Evolutionary conservation across 2,329 filamentous ascomycete genomes (phyloP), one percentile per base, ranked within the genome.

Genomic region (Cytospora piceicola): DNA sequence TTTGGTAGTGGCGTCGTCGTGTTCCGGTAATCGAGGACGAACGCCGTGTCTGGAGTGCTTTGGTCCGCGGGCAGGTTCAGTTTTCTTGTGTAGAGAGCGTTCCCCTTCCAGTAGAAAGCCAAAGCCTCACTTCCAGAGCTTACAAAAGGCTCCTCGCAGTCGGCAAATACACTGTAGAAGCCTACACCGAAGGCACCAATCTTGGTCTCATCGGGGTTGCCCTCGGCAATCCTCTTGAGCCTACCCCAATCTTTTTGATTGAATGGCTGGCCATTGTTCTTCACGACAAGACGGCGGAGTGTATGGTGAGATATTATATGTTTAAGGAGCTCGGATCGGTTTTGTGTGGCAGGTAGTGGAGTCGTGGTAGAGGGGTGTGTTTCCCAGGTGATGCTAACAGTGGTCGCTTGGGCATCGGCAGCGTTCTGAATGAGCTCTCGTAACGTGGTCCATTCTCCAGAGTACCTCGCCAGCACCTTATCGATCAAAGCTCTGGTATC

Each of bases 101-200:
- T 98, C n/a, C 91, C 94, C 77, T 97, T 98, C 96, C 95, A 99
- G 80, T 97, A 99, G 75, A 99, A 99, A 0, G 94, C 94, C 92
- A 99, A 97, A 46, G 93, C 94, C 77, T 96, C 90, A 68, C 85
- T 87, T 0, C 95, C 95, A 0, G 94, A 98, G 70, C 93, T 95
- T 70, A 99, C 91, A 74, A 99, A 98, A 0, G 95, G 95, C 72
- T 97, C 93, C 77, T 99, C 96, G 75, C 94, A 99, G 76, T 99
- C 95, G 68, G 95, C 92, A 76, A 99, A 99, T 49, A 98, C 94
- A 76, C 92, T 96, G 83, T 99, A 99, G 80, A 99, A 99, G 2
- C 95, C 95, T 36, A 99, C 95, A 70, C 95, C 95, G 76, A 99
- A 99, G 4, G 95, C 96, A 63, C 95, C 95, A 72, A 99, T 99